phyloP scores from a whole-genome alignment of 1,284 basidiomycete species.

The Omphalotus olearius region DNA sequence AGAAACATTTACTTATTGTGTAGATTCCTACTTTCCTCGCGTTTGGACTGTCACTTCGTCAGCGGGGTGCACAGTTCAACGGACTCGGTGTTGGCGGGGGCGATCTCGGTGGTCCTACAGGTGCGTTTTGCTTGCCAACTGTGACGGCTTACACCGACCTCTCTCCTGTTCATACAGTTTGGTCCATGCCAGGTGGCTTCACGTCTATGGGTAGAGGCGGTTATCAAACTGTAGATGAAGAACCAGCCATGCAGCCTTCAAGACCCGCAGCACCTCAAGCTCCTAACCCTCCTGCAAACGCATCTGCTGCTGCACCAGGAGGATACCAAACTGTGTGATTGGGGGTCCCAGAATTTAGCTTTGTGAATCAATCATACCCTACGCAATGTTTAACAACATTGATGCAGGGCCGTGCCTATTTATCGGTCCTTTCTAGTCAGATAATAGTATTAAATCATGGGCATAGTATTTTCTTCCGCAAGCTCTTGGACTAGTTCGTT shows the following conservation, averaged over 20 bases:
- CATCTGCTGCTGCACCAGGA: constrained; percentile 32
- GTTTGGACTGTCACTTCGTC: constrained; percentile 51
- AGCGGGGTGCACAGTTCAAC: constrained; percentile 59
- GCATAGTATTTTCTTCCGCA: constrained; percentile 1
- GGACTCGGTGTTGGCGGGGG: constrained; percentile 49
- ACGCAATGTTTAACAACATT: too few species aligned
- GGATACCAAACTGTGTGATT: constrained; percentile 51
- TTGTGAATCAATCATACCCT: too few species aligned
- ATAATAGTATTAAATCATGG: background rate
- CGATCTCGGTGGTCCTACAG: constrained; percentile 60
- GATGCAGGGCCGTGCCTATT: too few species aligned
- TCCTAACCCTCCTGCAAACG: constrained; percentile 22
- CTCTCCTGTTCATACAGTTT: constrained; percentile 43
- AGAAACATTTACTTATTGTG: background rate
- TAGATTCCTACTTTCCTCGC: constrained; percentile 61
- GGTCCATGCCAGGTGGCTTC: constrained; percentile 84
- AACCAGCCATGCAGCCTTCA: constrained; percentile 33
- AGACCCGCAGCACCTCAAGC: constrained; percentile 25
- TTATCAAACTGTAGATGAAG: constrained; percentile 73
- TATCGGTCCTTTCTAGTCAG: background rate
- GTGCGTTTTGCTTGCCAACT: constrained; percentile 28
- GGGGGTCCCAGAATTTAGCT: too few species aligned
- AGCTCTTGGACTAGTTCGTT: constrained; percentile 25
- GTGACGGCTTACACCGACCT: background rate
- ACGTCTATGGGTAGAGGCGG: constrained; percentile 55